A percentile compares a stretch with the other conserved stretches of the same genome.
phyloP scores from a whole-genome alignment of 192 early-diverging fungal genomes.

The Fimicolochytrium jonesii region DNA sequence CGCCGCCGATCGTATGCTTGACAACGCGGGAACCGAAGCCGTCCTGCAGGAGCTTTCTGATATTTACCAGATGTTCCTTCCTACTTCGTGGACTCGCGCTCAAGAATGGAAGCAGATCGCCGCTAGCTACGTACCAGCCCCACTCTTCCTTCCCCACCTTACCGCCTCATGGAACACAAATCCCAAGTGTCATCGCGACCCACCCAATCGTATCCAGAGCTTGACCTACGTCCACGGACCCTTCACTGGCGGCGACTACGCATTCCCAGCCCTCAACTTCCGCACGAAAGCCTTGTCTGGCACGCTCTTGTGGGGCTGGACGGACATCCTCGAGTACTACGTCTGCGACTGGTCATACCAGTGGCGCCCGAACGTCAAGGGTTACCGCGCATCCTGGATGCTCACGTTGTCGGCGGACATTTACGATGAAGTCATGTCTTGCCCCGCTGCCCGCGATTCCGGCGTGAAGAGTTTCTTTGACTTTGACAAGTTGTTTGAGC shows the following conservation, averaged over 20 bases:
- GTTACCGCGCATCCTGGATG: neutral
- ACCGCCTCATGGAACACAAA: neutral
- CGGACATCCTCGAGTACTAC: constrained; percentile 13
- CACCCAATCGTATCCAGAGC: constrained; percentile 4
- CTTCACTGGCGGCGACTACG: constrained; percentile 1
- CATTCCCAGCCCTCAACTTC: constrained; percentile 5
- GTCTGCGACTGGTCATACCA: neutral
- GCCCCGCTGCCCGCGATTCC: too few species aligned
- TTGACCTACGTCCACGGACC: constrained; percentile 6
- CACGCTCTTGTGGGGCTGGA: constrained; percentile 8
- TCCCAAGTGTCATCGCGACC: neutral
- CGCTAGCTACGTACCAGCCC: constrained; percentile 2
- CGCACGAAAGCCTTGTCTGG: neutral
- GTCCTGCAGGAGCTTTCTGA: constrained; percentile 5
- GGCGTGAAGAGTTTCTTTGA: neutral
- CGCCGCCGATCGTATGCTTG: neutral
- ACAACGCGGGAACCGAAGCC: neutral
- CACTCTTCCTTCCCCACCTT: constrained; percentile 6
- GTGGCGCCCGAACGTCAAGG: neutral
- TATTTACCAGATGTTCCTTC: constrained; percentile 8
- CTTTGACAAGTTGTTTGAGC: neutral
- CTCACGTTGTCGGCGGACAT: neutral
- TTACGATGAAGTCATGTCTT: constrained; percentile 3
- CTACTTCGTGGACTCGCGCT: neutral
- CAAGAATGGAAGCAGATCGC: constrained; percentile 4